Evolutionary conservation across 306 rosid genomes (phyloP).

Genomic region (Cicer cuneatum): DNA sequence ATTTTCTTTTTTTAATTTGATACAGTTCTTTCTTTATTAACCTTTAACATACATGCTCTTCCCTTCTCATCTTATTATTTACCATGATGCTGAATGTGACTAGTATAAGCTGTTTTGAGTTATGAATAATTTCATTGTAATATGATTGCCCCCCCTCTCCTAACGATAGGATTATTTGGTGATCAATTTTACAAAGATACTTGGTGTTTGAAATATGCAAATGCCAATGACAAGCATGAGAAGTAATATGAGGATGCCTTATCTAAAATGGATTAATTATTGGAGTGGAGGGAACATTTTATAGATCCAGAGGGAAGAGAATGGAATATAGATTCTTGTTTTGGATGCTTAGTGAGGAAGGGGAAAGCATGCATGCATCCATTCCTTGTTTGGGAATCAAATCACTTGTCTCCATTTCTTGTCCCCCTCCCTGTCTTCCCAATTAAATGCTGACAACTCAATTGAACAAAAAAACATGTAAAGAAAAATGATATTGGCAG

Average conservation of each 20-base stretch:
- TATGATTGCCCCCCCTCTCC: constrained; percentile 2
- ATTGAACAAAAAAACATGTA: not conserved
- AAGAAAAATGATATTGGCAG: constrained; percentile 2
- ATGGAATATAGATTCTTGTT: constrained; percentile 19
- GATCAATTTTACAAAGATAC: constrained; percentile 27
- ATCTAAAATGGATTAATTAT: constrained; percentile 24
- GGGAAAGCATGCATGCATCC: constrained; percentile 18
- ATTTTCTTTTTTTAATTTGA: not conserved
- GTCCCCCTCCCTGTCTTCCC: not conserved
- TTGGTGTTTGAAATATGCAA: constrained; percentile 20
- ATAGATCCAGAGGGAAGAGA: constrained; percentile 30
- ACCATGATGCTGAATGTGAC: constrained; percentile 27
- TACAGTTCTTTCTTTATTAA: constrained; percentile 29
- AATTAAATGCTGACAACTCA: constrained; percentile 13
- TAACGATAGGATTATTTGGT: constrained; percentile 28
- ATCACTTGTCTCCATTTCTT: constrained; percentile 1
- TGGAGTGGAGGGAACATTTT: constrained; percentile 20
- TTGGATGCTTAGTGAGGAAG: constrained; percentile 18
- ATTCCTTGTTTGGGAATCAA: constrained; percentile 38
- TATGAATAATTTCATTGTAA: constrained; percentile 32
- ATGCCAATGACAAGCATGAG: constrained; percentile 23
- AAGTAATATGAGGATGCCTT: constrained; percentile 21
- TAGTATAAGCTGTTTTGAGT: constrained; percentile 30
- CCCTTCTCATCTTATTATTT: not conserved
- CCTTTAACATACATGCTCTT: constrained; percentile 33